Conservation (phyloP, 169 alveolate genomes). For the Cyclospora cayetanensis region DNA sequence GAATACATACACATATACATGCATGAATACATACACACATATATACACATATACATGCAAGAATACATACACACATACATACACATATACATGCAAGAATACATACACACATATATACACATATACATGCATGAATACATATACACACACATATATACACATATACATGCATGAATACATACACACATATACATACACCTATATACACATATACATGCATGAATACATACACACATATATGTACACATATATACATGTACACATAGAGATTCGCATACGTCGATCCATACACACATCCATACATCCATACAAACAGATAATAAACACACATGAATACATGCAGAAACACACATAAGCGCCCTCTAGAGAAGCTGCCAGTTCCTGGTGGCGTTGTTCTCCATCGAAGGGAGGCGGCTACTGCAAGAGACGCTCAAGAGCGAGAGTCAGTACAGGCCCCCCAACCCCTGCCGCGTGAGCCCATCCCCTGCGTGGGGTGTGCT, state of each 20-base stretch:
- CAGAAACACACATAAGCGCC: too few species aligned
- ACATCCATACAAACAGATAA: neutral
- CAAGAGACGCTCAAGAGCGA: too few species aligned
- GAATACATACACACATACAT: neutral
- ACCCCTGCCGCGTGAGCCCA: too few species aligned
- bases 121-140: neutral
- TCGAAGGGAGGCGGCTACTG: too few species aligned
- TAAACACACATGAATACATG: neutral
- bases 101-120: neutral
- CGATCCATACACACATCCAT: neutral
- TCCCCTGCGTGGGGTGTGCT: too few species aligned
- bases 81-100: too few species aligned
- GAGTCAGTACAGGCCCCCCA: too few species aligned
- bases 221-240: neutral
- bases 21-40: neutral
- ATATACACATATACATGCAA: neutral
- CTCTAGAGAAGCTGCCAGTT: too few species aligned
- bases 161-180: neutral
- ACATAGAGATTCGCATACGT: too few species aligned
- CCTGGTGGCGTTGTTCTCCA: too few species aligned
- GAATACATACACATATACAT: neutral
- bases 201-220: too few species aligned
- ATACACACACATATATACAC: neutral
- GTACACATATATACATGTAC: neutral
- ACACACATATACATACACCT: neutral